Base-by-base conservation (phyloP, 371 early-diverging fungal species). In the Syncephalis fuscata region DNA sequence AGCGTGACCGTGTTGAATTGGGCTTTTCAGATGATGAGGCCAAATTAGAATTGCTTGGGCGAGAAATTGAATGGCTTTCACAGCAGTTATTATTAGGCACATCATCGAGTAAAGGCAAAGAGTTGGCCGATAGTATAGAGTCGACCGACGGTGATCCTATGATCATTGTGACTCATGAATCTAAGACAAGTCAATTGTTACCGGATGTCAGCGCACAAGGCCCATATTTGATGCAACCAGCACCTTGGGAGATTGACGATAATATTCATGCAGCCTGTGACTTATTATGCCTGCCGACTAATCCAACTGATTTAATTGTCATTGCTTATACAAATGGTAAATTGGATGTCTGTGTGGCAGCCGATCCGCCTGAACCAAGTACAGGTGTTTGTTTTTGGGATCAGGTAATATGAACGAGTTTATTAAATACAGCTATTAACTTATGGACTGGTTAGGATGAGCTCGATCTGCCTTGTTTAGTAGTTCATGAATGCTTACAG, bases 221-320 rank as follows among this genome's bases (percentile, higher is more conserved):
- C 1, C 70, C 70, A 22, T 65, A 60, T 51, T 52, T 60, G 15
- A 51, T 59, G 15, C 61, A 59, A 21, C 70, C 70, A 9, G 48
- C 57, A 0, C 64, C 67, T 0, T 38, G 52, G 3, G 62, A 58
- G 23, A 39, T 62, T 23, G 61, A 62, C 1, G 61, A 60, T 16
- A 52, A 57, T 32, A 51, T 55, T 16, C 55, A 57, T 38, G 54
- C 51, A 16, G 67, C 66, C 0, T 55, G 53, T 24, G 70, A 70
- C 41, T 62, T 70, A 43, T 39, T 66, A 11, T 54, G 56, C 38
- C 21, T 70, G 48, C 54, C 54, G 2, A 53, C 57, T 0, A 52
- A 60, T 17, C 52, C 59, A 1, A 44, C 55, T 0, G 60, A 57
- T 16, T 52, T 67, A n/a, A 11, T 70, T 16, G 62, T 50, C 1